Evolutionary conservation across 1,284 basidiomycete species (phyloP).

Genomic region (Albatrellus sp.): DNA sequence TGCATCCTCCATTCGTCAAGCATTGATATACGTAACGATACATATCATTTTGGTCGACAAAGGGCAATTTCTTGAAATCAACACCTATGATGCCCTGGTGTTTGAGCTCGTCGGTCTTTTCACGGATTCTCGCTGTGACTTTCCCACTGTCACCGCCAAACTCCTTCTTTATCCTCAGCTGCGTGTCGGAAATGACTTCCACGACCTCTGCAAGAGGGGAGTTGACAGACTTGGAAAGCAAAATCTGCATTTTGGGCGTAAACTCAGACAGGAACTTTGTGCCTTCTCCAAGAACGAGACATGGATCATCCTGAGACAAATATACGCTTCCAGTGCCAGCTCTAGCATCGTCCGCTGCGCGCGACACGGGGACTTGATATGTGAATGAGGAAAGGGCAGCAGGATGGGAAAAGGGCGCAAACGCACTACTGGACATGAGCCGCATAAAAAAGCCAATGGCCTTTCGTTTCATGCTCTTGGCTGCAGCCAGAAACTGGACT

Average conservation of each 20-base stretch:
- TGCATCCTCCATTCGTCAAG: conserved; percentile 78
- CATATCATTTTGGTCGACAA: conserved; percentile 90
- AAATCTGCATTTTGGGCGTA: conserved; percentile 72
- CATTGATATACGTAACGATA: conserved; percentile 89
- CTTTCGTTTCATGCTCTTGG: conserved; percentile 77
- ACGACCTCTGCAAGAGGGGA: conserved; percentile 77
- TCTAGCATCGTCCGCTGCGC: conserved; percentile 84
- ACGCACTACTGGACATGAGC: conserved; percentile 87
- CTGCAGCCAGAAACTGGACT: conserved; percentile 89
- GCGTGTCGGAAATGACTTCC: conserved; percentile 84
- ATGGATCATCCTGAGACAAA: conserved; percentile 67
- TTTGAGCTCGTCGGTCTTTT: conserved; percentile 48
- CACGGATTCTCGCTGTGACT: conserved; percentile 56
- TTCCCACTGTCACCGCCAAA: conserved; percentile 79
- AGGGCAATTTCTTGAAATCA: conserved; percentile 69
- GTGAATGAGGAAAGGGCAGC: conserved; percentile 11
- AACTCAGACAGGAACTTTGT: conserved; percentile 79
- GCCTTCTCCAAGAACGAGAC: conserved; percentile 67
- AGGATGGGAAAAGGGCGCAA: not conserved
- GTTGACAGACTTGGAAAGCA: conserved; percentile 77
- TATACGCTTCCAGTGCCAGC: conserved; percentile 66
- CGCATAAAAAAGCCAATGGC: conserved; percentile 77
- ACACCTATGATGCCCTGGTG: conserved; percentile 48
- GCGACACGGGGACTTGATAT: conserved; percentile 74
- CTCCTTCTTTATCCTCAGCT: conserved; percentile 78